Evolutionary conservation across 805 yeast species (phyloP).

Genomic region (Geotrichum ghanense): DNA sequence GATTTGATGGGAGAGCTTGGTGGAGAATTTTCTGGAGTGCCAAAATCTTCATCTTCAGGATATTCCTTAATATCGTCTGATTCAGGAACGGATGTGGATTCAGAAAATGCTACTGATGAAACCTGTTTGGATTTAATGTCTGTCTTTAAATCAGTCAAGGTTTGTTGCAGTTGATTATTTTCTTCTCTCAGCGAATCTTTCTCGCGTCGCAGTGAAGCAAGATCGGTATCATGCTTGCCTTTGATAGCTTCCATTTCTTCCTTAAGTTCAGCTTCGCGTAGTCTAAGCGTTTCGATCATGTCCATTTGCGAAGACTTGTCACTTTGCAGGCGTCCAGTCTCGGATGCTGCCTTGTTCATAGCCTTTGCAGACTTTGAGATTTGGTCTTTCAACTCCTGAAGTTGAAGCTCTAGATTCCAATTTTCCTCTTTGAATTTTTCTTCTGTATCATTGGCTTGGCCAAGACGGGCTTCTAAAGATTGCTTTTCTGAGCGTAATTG

Average conservation of each 20-base stretch:
- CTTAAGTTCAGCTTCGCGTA: conserved; percentile 20
- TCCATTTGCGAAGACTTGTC: conserved; percentile 18
- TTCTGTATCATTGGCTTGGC: conserved; percentile 15
- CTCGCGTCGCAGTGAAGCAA: conserved; percentile 11
- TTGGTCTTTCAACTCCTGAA: conserved; percentile 21
- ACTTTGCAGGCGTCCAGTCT: conserved; percentile 14
- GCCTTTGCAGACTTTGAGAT: conserved; percentile 15
- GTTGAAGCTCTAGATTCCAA: conserved; percentile 27
- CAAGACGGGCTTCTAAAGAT: conserved; percentile 14
- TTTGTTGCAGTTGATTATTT: conserved; percentile 12
- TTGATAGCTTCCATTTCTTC: conserved; percentile 15
- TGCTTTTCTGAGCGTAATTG: conserved; percentile 13
- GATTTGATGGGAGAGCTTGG: conserved; percentile 25
- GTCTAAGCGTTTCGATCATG: conserved; percentile 20
- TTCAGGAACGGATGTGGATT: not conserved
- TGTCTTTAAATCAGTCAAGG: not conserved
- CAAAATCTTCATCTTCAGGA: conserved; percentile 11
- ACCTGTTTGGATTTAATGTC: not conserved
- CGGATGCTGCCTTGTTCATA: conserved; percentile 17
- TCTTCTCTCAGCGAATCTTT: conserved; percentile 19
- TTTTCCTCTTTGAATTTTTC: conserved; percentile 25
- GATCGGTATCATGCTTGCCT: conserved; percentile 17
- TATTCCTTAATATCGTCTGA: not conserved
- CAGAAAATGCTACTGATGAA: not conserved
- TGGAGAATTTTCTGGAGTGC: conserved; percentile 21